A percentile compares a stretch with the other conserved stretches of the same genome.
Conservation (phyloP, 2,329 filamentous ascomycete species). For the Penicillium corylophilum region DNA sequence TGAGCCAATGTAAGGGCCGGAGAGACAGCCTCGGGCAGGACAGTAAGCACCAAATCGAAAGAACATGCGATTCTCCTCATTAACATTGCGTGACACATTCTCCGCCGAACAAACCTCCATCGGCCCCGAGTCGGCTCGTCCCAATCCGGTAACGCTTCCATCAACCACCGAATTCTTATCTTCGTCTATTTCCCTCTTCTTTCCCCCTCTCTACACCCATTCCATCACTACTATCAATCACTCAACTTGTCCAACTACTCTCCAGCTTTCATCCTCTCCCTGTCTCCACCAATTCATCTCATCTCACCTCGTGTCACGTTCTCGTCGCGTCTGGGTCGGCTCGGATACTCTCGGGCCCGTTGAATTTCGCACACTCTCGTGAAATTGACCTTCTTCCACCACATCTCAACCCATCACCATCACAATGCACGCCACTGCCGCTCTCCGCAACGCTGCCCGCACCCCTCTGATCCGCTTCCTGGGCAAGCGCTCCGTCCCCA, state of each 20-base stretch:
- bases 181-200: slow-evolving; percentile 13
- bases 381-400: slow-evolving; percentile 15
- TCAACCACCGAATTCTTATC: slow-evolving; percentile 13
- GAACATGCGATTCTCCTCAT: neutral
- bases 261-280: neutral
- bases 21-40: neutral
- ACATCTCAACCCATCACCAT: slow-evolving; percentile 8
- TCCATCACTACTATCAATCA: neutral
- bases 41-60: neutral
- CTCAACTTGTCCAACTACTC: neutral
- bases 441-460: slow-evolving; percentile 43
- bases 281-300: neutral
- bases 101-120: neutral
- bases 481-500: slow-evolving; percentile 47
- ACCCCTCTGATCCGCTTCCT: slow-evolving; percentile 53
- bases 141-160: slow-evolving; percentile 16
- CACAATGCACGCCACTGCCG: slow-evolving; percentile 44
- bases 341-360: slow-evolving; percentile 31
- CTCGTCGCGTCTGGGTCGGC: slow-evolving; percentile 20
- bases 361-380: slow-evolving; percentile 26
- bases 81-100: neutral
- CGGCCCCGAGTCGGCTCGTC: slow-evolving; percentile 17
- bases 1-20: slow-evolving; percentile 11
- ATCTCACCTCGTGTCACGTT: slow-evolving; percentile 1
- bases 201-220: slow-evolving; percentile 4